Evolutionary conservation across 2,329 filamentous ascomycete genomes (phyloP), one percentile per base, ranked within the genome.

Genomic region (Paracamarosporium sp.): DNA sequence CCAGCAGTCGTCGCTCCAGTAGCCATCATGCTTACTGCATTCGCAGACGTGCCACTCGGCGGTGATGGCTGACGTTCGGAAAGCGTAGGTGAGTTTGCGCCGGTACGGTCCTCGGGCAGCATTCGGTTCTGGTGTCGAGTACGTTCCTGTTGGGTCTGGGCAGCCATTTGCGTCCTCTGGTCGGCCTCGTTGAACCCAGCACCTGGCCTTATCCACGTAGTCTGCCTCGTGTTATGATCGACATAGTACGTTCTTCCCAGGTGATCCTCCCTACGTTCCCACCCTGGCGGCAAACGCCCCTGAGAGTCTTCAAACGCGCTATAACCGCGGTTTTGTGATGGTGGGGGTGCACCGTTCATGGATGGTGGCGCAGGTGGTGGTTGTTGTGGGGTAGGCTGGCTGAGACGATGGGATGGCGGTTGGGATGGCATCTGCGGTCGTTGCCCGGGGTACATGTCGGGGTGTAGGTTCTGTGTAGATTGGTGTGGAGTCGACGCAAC

Each of bases 291-390:
- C 53, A 99, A 80, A 67, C 94, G 89, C 56, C 95, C 95, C 73
- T 97, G 93, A n/a, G 89, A 88, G 78, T 99, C 95, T 79, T 98
- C 94, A 65, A 99, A 99, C 0, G 94, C 93, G 70, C 93, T 97
- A 73, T 96, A 87, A 52, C 78, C 78, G 38, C 69, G 62, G 46
- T 57, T 67, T 25, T 86, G 87, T 44, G 82, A 82, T 22, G 68
- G 67, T 43, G 58, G 60, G 20, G 68, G 63, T 7, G 66, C 55
- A n/a, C 71, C 73, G 52, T 70, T 75, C 40, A 64, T 62, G 7
- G 65, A 61, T 35, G 65, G 61, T 65, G 65, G 61, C 64, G 63
- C 57, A 5, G 58, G 58, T 1, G 58, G 72, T 64, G 59, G 82
- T 28, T 66, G 65, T 64, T 65, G 64, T 60, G 73, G 62, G 50